Percentiles rank a stretch among this genome's conserved stretches.
Evolutionary conservation across 2,329 filamentous ascomycete genomes (phyloP).

Genomic region (Mycosphaerella sp.): DNA sequence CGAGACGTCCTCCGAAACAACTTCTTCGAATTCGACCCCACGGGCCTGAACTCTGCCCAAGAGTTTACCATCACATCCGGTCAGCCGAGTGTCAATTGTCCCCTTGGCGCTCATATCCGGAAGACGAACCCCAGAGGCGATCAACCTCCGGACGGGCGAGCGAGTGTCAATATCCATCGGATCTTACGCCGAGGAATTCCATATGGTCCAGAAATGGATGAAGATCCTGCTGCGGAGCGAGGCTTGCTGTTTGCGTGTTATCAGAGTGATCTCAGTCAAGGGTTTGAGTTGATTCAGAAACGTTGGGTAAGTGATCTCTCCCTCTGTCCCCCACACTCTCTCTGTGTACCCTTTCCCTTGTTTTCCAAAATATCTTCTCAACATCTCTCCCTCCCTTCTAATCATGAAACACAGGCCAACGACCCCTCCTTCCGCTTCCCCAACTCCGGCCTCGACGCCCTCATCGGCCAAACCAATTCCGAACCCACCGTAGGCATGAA

Average conservation of each 20-base stretch:
- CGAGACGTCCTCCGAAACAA: slow-evolving; percentile 29
- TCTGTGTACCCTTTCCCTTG: too few relatives aligned
- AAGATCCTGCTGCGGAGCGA: slow-evolving; percentile 34
- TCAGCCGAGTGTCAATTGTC: slow-evolving; percentile 35
- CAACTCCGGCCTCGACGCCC: slow-evolving; percentile 34
- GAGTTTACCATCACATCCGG: slow-evolving; percentile 36
- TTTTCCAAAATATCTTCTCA: too few relatives aligned
- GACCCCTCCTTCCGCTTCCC: slow-evolving; percentile 23
- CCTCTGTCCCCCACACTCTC: too few relatives aligned
- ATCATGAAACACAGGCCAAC: slow-evolving; percentile 19
- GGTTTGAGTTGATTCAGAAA: slow-evolving; percentile 39
- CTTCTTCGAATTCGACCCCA: slow-evolving; percentile 37
- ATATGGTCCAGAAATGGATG: slow-evolving; percentile 34
- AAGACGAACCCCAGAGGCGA: slow-evolving; percentile 44
- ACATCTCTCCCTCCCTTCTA: too few relatives aligned
- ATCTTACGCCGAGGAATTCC: slow-evolving; percentile 44
- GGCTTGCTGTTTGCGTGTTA: slow-evolving; percentile 45
- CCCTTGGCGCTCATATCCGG: slow-evolving; percentile 44
- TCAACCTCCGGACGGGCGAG: slow-evolving; percentile 14
- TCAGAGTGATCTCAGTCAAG: slow-evolving; percentile 39
- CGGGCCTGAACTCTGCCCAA: slow-evolving; percentile 25
- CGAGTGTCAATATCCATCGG: slow-evolving; percentile 27
- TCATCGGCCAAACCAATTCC: slow-evolving; percentile 32
- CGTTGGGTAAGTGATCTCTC: not conserved
- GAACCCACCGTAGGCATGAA: slow-evolving; percentile 21